Percentiles rank a stretch among this genome's conserved stretches.
Conservation (phyloP, 106 monocot species). For the Dioscorea dumetorum region DNA sequence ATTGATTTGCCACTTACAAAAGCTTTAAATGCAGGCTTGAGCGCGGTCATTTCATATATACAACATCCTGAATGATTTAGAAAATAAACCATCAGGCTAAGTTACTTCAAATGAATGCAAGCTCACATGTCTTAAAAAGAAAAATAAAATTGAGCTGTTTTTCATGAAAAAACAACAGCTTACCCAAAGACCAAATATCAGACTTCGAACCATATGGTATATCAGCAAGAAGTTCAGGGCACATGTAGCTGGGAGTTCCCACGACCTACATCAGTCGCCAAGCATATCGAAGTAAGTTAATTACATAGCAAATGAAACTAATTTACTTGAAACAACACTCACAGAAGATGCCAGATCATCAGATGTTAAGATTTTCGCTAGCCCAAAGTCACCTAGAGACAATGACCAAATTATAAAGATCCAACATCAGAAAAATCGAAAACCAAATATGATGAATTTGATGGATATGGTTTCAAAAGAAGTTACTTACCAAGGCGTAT, state of each 20-base stretch:
- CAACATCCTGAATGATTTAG: constrained; percentile 72
- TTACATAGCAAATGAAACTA: neutral
- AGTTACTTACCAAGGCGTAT: constrained; percentile 75
- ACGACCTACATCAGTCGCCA: constrained; percentile 52
- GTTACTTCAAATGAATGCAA: neutral
- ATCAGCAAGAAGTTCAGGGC: constrained; percentile 98
- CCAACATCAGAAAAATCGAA: neutral
- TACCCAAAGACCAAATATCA: constrained; percentile 99
- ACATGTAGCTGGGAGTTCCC: constrained; percentile 99
- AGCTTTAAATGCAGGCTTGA: constrained; percentile 94
- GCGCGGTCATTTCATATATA: constrained; percentile 97
- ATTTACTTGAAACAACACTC: constrained; percentile 14
- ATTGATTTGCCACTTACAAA: constrained; percentile 60
- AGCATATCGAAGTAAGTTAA: neutral
- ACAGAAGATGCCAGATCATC: constrained; percentile 97
- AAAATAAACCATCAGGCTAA: neutral
- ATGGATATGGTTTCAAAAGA: neutral
- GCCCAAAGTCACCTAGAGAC: constrained; percentile 86
- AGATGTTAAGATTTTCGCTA: constrained; percentile 94
- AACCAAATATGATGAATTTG: neutral
- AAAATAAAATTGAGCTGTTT: neutral
- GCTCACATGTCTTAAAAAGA: neutral
- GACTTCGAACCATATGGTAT: constrained; percentile 98
- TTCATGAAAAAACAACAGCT: neutral
- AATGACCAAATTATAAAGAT: neutral